These are phyloP conservation scores for Pelargonium australe DNA, from an alignment of 441 rosid genomes.

Conservation along the genomic window DNA sequence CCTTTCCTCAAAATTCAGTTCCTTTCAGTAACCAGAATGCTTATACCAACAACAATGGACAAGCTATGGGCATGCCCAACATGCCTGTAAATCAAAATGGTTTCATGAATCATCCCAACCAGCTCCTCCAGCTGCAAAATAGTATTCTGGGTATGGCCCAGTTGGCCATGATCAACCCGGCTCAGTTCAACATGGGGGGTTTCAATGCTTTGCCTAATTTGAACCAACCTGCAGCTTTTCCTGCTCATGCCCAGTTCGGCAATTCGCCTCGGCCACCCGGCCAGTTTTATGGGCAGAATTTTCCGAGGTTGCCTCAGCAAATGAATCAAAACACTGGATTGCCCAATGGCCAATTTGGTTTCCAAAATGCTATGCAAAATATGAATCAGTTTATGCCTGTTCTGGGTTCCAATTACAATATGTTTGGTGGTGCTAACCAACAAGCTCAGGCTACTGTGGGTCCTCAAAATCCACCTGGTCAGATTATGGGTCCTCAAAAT, in stretches of 20 bases:
- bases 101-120: conserved; percentile 32
- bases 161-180: conserved; percentile 7
- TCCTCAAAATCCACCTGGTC: not conserved
- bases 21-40: conserved; percentile 23
- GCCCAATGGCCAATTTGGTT: conserved; percentile 26
- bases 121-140: conserved; percentile 21
- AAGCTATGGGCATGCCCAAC: conserved; percentile 23
- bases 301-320: conserved; percentile 42
- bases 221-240: conserved; percentile 27
- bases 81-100: conserved; percentile 30
- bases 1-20: conserved; percentile 38
- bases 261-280: conserved; percentile 29
- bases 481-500: conserved; percentile 22
- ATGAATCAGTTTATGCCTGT: conserved; percentile 33
- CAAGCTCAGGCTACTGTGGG: not conserved
- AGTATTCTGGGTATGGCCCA: conserved; percentile 30
- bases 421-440: not conserved
- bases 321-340: conserved; percentile 31
- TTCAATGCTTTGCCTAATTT: conserved; percentile 15
- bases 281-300: conserved; percentile 26
- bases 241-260: conserved; percentile 14
- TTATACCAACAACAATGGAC: not conserved
- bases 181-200: conserved; percentile 13
- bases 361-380: conserved; percentile 36
- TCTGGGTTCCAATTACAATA: conserved; percentile 20